Base-by-base conservation (phyloP, 805 yeast genomes). In the Ogataea zsoltii region DNA sequence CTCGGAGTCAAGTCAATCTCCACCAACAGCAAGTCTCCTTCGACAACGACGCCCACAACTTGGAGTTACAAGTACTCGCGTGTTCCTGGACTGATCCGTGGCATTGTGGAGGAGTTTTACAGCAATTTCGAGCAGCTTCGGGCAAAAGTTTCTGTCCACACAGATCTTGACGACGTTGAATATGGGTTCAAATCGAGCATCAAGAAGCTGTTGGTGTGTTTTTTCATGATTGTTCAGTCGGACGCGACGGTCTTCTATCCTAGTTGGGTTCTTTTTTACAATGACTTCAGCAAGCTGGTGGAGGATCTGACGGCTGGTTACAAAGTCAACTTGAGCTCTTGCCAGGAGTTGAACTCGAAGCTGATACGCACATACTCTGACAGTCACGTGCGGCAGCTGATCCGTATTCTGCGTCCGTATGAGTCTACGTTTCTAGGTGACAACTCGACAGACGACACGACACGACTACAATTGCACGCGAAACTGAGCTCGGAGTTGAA, bases 231-330 rank as follows among this genome's bases (percentile, higher is more conserved):
- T 32, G 40, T 63, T 7, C 49, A 54, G 23, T 37, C 49, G 3
- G 43, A 55, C 21, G 33, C 50, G 0, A 7, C 37, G 7, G 44
- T 46, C 2, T 50, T 44, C 17, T 64, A 66, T 43, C 51, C 60
- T 2, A 54, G 45, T n/a, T 48, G 46, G 15, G 44, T 65, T 2
- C 42, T 66, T 13, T 65, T 67, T 21, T 61, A 60, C 49, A 65
- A 67, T 43, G 71, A 67, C 43, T 66, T 46, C 42, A 53, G 54
- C 16, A 51, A 47, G 17, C 35, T 65, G 3, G 37, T 65, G 7
- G 64, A 62, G 11, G 54, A 50, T 18, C 44, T 56, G 7, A 38
- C 54, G 15, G 16, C 36, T 1, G 41, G 19, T 13, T 61, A 54
- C 34, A 28, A 44, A 1, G 45, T 54, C 29, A 58, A 61, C 34